phyloP scores from a whole-genome alignment of 306 rosid genomes.

The Carpinus fangiana region DNA sequence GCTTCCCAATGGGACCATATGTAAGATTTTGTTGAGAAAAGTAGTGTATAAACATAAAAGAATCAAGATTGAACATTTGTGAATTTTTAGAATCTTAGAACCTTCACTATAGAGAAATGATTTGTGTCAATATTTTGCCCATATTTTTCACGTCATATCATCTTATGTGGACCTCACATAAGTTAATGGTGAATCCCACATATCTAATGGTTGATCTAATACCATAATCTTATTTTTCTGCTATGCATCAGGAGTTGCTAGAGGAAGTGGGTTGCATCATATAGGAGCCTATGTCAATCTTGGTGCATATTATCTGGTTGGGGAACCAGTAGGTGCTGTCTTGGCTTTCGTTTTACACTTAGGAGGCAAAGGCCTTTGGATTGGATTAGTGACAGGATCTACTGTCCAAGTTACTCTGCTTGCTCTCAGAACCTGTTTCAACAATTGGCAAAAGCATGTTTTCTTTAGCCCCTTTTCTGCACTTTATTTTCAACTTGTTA shows the following conservation, averaged over 20 bases:
- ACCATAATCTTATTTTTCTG: too few relatives aligned
- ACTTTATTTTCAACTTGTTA: background rate
- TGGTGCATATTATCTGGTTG: slow-evolving; percentile 1
- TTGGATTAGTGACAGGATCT: slow-evolving; percentile 1
- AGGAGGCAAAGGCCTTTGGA: background rate
- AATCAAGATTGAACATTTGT: too few relatives aligned
- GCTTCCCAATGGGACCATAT: too few relatives aligned
- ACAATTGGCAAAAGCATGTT: background rate
- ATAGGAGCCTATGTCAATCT: slow-evolving; percentile 4
- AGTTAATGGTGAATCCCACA: too few relatives aligned
- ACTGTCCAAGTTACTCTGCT: background rate
- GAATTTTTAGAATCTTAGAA: too few relatives aligned
- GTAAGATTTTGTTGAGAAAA: too few relatives aligned
- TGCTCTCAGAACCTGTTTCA: background rate
- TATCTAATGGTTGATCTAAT: too few relatives aligned
- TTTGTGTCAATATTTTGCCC: too few relatives aligned
- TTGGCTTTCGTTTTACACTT: background rate
- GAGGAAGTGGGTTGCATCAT: background rate
- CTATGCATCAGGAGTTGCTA: background rate
- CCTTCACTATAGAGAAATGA: too few relatives aligned
- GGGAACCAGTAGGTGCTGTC: background rate
- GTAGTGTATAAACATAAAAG: too few relatives aligned
- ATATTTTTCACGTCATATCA: too few relatives aligned
- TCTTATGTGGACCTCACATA: too few relatives aligned
- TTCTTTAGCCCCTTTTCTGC: background rate